These are phyloP conservation scores for Cryptosporidium tyzzeri DNA, from an alignment of 169 alveolate species.

Conservation along the genomic window DNA sequence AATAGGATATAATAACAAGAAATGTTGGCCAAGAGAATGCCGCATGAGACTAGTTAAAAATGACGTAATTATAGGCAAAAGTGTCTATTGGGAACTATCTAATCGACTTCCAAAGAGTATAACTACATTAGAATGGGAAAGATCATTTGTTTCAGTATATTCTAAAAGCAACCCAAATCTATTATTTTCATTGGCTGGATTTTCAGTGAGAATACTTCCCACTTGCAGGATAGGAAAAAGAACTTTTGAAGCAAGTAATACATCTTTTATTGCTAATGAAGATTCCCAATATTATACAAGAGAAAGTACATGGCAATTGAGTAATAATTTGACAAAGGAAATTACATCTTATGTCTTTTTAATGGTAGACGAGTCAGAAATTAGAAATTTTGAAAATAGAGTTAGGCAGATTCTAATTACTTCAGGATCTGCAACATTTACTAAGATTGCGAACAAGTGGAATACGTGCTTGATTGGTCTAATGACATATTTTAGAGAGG, in stretches of 20 bases:
- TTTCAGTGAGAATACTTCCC: constrained; percentile 97
- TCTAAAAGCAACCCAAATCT: constrained; percentile 98
- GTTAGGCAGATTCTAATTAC: constrained; percentile 98
- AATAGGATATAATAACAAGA: constrained; percentile 98
- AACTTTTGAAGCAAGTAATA: constrained; percentile 75
- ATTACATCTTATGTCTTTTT: constrained; percentile 98
- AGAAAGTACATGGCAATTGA: constrained; percentile 99
- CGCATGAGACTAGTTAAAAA: constrained; percentile 98
- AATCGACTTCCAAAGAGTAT: constrained; percentile 98
- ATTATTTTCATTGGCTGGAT: constrained; percentile 98
- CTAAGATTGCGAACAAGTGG: constrained; percentile 99
- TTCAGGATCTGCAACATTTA: constrained; percentile 99
- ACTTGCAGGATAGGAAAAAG: constrained; percentile 85
- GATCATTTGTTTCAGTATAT: constrained; percentile 98
- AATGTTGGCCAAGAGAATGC: constrained; percentile 99
- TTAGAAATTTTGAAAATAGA: constrained; percentile 96
- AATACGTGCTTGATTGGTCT: constrained; percentile 98
- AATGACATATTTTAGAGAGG: constrained; percentile 99
- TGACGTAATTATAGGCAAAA: constrained; percentile 99
- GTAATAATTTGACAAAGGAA: constrained; percentile 97
- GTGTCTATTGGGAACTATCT: constrained; percentile 99
- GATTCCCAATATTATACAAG: constrained; percentile 66
- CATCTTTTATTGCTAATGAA: constrained; percentile 1
- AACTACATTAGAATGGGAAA: constrained; percentile 97
- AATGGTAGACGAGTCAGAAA: constrained; percentile 98